Evolutionary conservation across 805 yeast genomes (phyloP), one percentile per base, ranked within the genome.

Genomic region (Cyberlindnera veronae): DNA sequence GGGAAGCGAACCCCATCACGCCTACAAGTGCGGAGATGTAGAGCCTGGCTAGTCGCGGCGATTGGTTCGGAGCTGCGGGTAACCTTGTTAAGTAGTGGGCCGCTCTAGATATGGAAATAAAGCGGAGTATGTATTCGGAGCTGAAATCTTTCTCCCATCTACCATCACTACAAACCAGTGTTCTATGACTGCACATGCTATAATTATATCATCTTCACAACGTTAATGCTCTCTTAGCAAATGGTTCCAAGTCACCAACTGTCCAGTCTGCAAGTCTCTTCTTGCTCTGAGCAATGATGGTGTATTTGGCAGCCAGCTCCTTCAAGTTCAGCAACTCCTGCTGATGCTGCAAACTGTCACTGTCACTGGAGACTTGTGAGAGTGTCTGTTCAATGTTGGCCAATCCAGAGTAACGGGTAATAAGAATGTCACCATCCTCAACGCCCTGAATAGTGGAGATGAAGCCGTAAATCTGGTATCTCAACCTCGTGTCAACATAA

Each of bases 231-330:
- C 79, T 62, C 54, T 82, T 83, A 24, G 68, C 54, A n/a, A 68
- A 58, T 31, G 62, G 60, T 0, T 56, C 63, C 5, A 72, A 46
- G 51, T 82, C 86, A 13, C 64, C 74, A 32, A 62, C 65, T 4
- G 78, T 66, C 90, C 91, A 84, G 3, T 78, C 81, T 21, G 65
- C 51, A 2, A 79, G 54, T 59, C 90, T 73, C 53, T 83, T 82
- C 39, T 72, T 75, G 2, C 67, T 57, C 1, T 56, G 58, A 4
- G 68, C 64, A 12, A 70, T 56, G 13, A 74, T 39, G 1, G 67
- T 68, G 27, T 72, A 62, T 39, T 77, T 71, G 3, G 73, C 36
- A 3, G 69, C 62, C 9, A 79, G 51, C 48, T 77, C 74, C 44
- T 72, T 68, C 35, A 72, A 49, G 42, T 72, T 69, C 36, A 77